These are phyloP conservation scores for Tilletia setariae DNA, from an alignment of 1,284 basidiomycete species.

Conservation along the genomic window DNA sequence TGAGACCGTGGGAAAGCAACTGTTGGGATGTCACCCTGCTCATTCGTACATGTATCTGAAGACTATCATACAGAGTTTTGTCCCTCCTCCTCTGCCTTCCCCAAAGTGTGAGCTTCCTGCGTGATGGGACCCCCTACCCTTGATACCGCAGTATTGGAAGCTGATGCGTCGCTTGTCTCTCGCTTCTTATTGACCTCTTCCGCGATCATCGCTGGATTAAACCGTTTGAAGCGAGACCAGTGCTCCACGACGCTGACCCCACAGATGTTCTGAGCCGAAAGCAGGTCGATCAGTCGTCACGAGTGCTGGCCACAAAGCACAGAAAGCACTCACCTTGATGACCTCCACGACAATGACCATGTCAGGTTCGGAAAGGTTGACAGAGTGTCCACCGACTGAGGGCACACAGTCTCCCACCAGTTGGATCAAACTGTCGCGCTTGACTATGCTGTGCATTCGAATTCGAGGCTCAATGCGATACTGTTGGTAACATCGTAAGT, in stretches of 20 bases:
- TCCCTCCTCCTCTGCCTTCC: too few relatives aligned
- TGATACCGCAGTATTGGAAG: neutral
- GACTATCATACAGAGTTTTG: too few relatives aligned
- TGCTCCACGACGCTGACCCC: slow-evolving; percentile 34
- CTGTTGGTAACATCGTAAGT: neutral
- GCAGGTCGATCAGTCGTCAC: neutral
- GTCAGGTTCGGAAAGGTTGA: slow-evolving; percentile 35
- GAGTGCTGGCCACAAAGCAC: neutral
- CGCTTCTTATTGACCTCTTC: slow-evolving; percentile 25
- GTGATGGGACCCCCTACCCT: neutral
- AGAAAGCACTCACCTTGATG: slow-evolving; percentile 19
- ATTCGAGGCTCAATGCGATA: slow-evolving; percentile 44
- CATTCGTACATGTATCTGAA: too few relatives aligned
- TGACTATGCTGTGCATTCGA: slow-evolving; percentile 35
- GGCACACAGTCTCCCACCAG: slow-evolving; percentile 31
- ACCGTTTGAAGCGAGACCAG: slow-evolving; percentile 35
- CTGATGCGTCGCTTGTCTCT: neutral
- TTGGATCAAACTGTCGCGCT: slow-evolving; percentile 37
- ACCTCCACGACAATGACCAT: slow-evolving; percentile 43
- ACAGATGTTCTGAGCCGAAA: slow-evolving; percentile 29
- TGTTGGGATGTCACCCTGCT: too few relatives aligned
- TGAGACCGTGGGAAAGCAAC: too few relatives aligned
- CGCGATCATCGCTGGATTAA: slow-evolving; percentile 39
- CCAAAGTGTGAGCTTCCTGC: neutral
- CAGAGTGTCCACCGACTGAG: slow-evolving; percentile 25